Conservation (phyloP, 2,329 filamentous ascomycete species). For the Trichoderma koningiopsis region DNA sequence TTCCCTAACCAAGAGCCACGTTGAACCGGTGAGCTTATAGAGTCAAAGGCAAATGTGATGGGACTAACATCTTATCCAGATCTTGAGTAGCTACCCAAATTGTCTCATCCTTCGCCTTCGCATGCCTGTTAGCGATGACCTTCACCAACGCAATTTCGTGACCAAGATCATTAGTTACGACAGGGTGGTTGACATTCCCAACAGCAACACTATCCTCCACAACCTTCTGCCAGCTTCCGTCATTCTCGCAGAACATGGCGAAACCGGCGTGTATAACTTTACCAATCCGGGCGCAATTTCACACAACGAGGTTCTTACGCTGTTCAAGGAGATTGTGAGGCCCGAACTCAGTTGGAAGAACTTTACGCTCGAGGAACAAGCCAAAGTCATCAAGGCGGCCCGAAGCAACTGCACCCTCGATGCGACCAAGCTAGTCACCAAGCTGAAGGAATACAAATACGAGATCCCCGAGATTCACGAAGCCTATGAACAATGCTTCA, state of each 20-base stretch:
- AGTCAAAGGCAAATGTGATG: neutral
- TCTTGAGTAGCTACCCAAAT: constrained; percentile 64
- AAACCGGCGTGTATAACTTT: constrained; percentile 69
- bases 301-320: constrained; percentile 66
- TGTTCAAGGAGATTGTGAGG: constrained; percentile 66
- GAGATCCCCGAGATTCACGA: constrained; percentile 63
- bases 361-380: constrained; percentile 66
- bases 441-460: constrained; percentile 61
- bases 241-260: constrained; percentile 60
- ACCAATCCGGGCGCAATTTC: constrained; percentile 71
- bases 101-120: constrained; percentile 65
- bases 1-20: constrained; percentile 65
- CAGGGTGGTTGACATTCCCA: constrained; percentile 66
- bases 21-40: constrained; percentile 49
- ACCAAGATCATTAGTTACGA: constrained; percentile 69
- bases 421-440: constrained; percentile 60
- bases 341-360: constrained; percentile 65
- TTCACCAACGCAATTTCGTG: constrained; percentile 67
- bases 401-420: constrained; percentile 68
- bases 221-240: constrained; percentile 65
- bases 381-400: constrained; percentile 67
- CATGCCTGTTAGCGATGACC: constrained; percentile 70
- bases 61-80: constrained; percentile 39
- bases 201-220: constrained; percentile 67
- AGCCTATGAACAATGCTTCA: constrained; percentile 63